A percentile compares a stretch with the other conserved stretches of the same genome.
Conservation (phyloP, 257 asterid genomes). For the Capsicum rhomboideum region DNA sequence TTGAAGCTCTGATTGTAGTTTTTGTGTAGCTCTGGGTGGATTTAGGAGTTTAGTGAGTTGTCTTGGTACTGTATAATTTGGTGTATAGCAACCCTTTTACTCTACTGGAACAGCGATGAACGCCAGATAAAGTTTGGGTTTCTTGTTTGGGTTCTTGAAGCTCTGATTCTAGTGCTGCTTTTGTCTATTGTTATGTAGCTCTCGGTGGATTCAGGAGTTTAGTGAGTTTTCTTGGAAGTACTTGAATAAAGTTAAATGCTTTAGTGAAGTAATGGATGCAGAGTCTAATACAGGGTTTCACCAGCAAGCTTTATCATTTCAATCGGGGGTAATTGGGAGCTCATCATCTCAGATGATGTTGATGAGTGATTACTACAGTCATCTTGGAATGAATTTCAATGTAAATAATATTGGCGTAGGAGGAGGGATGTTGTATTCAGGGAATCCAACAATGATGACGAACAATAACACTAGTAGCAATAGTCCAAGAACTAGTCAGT, state of each 20-base stretch:
- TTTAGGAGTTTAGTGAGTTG: background rate
- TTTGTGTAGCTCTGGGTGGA: background rate
- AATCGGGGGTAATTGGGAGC: conserved; percentile 27
- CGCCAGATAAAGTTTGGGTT: background rate
- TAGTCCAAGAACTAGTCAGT: conserved; percentile 24
- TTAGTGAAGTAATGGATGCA: conserved; percentile 40
- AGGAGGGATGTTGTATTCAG: conserved; percentile 42
- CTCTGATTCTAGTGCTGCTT: background rate
- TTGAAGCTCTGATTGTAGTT: background rate
- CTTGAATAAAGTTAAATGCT: background rate
- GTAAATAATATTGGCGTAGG: conserved; percentile 18
- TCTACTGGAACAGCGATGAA: background rate
- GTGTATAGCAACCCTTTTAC: background rate
- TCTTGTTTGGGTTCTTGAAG: background rate
- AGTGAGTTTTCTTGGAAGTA: background rate
- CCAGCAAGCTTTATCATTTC: conserved; percentile 35
- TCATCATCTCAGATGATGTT: conserved; percentile 34
- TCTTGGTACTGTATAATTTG: background rate
- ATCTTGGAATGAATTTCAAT: conserved; percentile 24
- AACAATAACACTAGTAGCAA: background rate
- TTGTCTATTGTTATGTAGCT: background rate
- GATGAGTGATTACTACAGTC: conserved; percentile 31
- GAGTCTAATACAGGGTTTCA: conserved; percentile 53
- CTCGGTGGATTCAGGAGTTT: background rate
- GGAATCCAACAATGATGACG: conserved; percentile 6